phyloP scores from a whole-genome alignment of 192 early-diverging fungal species.

The Diversispora eburnea region DNA sequence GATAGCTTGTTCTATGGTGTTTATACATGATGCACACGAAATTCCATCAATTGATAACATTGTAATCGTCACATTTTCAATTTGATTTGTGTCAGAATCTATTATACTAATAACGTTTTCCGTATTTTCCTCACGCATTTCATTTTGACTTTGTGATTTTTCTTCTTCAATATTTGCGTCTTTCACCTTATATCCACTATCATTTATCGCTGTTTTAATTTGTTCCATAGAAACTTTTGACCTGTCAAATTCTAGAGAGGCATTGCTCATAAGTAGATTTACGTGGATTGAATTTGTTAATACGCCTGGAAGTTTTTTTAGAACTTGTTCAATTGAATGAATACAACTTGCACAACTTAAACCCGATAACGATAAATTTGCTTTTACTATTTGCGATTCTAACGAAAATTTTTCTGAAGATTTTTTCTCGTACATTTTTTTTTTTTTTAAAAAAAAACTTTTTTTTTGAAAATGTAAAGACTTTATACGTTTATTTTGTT shows the following conservation, averaged over 20 bases:
- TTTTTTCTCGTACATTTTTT: not conserved
- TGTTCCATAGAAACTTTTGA: not conserved
- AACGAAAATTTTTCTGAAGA: not conserved
- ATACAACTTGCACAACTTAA: constrained; percentile 91
- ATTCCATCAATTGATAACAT: constrained; percentile 63
- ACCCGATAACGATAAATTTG: constrained; percentile 61
- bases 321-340: constrained; percentile 55
- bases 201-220: constrained; percentile 59
- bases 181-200: constrained; percentile 71
- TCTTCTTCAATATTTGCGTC: constrained; percentile 23
- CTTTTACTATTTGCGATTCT: constrained; percentile 20
- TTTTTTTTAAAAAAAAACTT: not conserved
- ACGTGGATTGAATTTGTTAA: constrained; percentile 54
- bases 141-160: not conserved
- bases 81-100: constrained; percentile 24
- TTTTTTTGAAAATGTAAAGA: too few species aligned
- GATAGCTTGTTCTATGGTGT: constrained; percentile 55
- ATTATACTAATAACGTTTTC: constrained; percentile 44
- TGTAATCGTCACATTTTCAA: constrained; percentile 37
- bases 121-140: constrained; percentile 37
- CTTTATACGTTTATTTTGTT: too few species aligned
- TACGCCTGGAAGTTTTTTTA: constrained; percentile 52
- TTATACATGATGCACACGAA: constrained; percentile 85
- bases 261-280: constrained; percentile 64
- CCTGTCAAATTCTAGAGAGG: constrained; percentile 47